These are phyloP conservation scores for Alternaria solani DNA, from an alignment of 2,329 filamentous ascomycete genomes.

Conservation along the genomic window DNA sequence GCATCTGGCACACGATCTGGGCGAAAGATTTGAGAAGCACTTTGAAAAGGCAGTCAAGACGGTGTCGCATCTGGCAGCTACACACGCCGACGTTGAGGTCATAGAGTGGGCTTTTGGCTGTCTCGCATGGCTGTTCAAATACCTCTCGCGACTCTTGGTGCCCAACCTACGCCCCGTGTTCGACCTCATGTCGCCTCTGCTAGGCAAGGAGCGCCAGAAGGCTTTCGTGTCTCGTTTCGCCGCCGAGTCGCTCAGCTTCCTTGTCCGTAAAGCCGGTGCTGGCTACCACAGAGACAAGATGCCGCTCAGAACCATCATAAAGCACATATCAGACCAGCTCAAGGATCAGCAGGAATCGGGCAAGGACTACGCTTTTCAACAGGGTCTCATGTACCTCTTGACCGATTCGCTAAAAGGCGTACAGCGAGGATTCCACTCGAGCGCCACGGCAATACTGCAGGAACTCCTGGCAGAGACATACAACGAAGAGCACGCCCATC, in stretches of 20 bases:
- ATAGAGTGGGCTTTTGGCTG: conserved; percentile 98
- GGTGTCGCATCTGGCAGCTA: conserved; percentile 79
- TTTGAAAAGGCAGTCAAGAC: conserved; percentile 78
- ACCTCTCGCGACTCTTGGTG: conserved; percentile 85
- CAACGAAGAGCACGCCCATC: conserved; percentile 34
- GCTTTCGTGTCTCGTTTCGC: conserved; percentile 90
- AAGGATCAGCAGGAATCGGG: conserved; percentile 61
- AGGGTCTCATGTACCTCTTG: conserved; percentile 91
- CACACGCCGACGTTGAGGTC: conserved; percentile 81
- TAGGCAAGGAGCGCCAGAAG: conserved; percentile 84
- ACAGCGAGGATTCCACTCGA: conserved; percentile 66
- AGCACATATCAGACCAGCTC: conserved; percentile 76
- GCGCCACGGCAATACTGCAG: conserved; percentile 61
- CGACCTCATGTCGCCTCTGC: conserved; percentile 80
- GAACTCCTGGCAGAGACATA: conserved; percentile 56
- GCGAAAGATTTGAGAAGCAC: conserved; percentile 85
- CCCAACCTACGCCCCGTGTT: conserved; percentile 86
- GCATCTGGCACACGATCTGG: conserved; percentile 93
- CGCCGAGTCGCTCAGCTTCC: conserved; percentile 92
- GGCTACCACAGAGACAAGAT: conserved; percentile 75
- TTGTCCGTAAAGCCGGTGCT: conserved; percentile 86
- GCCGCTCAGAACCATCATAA: conserved; percentile 74
- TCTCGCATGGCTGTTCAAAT: conserved; percentile 96
- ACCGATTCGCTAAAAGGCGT: conserved; percentile 78
- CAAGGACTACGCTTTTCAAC: conserved; percentile 74